Evolutionary conservation across 345 rosid species (phyloP).

Genomic region (Populus pruinosa): DNA sequence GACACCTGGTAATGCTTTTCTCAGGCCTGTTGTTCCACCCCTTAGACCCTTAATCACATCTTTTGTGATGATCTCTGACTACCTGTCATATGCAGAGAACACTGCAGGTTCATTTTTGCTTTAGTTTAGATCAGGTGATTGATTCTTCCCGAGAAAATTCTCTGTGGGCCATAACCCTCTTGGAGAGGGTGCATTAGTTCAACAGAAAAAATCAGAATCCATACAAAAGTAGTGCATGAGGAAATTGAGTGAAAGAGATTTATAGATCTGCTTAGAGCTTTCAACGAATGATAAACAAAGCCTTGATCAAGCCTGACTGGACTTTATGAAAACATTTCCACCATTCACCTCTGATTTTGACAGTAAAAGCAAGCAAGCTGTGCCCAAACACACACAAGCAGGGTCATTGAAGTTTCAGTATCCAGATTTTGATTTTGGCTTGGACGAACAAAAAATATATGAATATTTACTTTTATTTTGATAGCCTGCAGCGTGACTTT

Average conservation of each 20-base stretch:
- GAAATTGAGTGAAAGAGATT: neutral
- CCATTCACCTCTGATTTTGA: neutral
- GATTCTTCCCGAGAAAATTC: neutral
- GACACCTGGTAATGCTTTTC: neutral
- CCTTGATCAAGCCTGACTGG: neutral
- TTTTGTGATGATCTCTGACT: neutral
- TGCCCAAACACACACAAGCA: neutral
- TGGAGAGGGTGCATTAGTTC: neutral
- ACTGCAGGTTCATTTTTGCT: neutral
- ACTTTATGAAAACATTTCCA: neutral
- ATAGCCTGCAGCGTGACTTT: neutral
- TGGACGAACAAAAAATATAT: neutral
- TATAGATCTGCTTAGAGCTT: neutral
- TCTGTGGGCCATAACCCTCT: neutral
- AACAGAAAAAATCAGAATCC: neutral
- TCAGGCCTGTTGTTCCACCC: neutral
- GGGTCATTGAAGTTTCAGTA: neutral
- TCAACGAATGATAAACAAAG: neutral
- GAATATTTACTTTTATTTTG: neutral
- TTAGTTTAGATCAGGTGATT: neutral
- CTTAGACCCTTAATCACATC: neutral
- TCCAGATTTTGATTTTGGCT: neutral
- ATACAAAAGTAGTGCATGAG: neutral
- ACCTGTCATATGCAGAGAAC: neutral
- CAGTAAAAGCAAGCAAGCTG: neutral